A percentile compares a stretch with the other conserved stretches of the same genome.
Evolutionary conservation across 2,329 filamentous ascomycete species (phyloP).

Genomic region (Xylaria sp.): DNA sequence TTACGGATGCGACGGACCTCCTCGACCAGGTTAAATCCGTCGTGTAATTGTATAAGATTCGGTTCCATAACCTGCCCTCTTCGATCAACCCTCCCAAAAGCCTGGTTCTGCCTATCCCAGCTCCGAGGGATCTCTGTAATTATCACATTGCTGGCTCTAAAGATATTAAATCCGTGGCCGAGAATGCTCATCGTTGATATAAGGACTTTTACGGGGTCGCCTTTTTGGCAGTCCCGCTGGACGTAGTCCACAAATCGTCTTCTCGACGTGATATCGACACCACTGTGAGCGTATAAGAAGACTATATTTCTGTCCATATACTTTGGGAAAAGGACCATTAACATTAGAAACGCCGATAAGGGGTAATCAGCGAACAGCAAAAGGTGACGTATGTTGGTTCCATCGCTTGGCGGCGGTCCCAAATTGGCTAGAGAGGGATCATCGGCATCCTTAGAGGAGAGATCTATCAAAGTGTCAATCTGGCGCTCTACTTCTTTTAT

Average conservation of each 20-base stretch:
- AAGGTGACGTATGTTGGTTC: slow-evolving; percentile 15
- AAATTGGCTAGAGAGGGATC: not conserved
- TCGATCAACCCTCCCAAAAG: slow-evolving; percentile 27
- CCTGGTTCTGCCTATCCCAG: slow-evolving; percentile 19
- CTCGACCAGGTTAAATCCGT: slow-evolving; percentile 21
- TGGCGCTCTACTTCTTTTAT: slow-evolving; percentile 2
- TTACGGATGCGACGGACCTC: slow-evolving; percentile 9
- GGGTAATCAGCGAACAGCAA: slow-evolving; percentile 21
- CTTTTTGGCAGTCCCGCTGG: not conserved
- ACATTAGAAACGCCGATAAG: slow-evolving; percentile 20
- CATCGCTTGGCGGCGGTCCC: slow-evolving; percentile 21
- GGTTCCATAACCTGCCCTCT: slow-evolving; percentile 15
- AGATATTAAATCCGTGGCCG: slow-evolving; percentile 25
- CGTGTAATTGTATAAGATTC: slow-evolving; percentile 22
- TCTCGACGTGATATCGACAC: not conserved
- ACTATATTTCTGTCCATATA: not conserved
- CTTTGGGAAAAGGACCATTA: slow-evolving; percentile 21
- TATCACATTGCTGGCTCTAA: slow-evolving; percentile 28
- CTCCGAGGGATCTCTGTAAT: slow-evolving; percentile 19
- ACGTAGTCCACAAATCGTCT: not conserved
- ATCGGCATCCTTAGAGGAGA: not conserved
- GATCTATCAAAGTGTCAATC: not conserved
- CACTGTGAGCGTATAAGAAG: slow-evolving; percentile 25
- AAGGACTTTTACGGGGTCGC: slow-evolving; percentile 19
- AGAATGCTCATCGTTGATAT: slow-evolving; percentile 18